Evolutionary conservation across 129 eudicot genomes (phyloP), one percentile per base, ranked within the genome.

Genomic region (Escallonia herrerae): DNA sequence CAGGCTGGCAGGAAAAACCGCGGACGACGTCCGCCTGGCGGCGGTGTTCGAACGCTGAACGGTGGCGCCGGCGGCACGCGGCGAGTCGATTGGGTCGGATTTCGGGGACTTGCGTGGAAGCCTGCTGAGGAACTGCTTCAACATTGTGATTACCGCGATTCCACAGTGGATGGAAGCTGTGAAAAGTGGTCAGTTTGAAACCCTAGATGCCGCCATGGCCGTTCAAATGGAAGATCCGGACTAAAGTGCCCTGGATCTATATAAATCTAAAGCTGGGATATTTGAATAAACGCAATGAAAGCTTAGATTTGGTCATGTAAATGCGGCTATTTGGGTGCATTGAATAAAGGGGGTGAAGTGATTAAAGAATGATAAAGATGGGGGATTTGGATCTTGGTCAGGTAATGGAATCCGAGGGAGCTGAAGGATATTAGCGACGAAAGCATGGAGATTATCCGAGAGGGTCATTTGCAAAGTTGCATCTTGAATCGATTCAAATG

Each of bases 1-100:
- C 15, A 81, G 77, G 53, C 91, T 78, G 22, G 98, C 74, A 1
- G 98, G 96, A 39, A 88, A 88, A 14, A 91, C 96, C 2, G 95
- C 96, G 2, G 96, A 90, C 3, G 94, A 84, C 10, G 90, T 86
- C 59, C 95, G 78, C 73, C 77, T 91, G 33, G 1, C 33, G 4
- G 76, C 76, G 42, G 83, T 64, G 61, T 64, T 74, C 3, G 72
- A 71, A 51, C 62, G 73, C 49, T 81, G 82, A 8, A 86, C 67
- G 61, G 64, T 61, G 15, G 70, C 59, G 48, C 72, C 81, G 39
- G 69, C 74, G 71, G 80, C 78, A 33, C 60, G 59, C 39, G 76
- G 64, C 3, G 79, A 42, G 55, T 80, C 85, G 64, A 56, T 71
- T 15, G 81, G 58, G 22, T 80, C 89, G 44, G 87, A 60, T 81